Evolutionary conservation across 75 land plant species (phyloP).

Genomic region (Selaginella tamariscina): DNA sequence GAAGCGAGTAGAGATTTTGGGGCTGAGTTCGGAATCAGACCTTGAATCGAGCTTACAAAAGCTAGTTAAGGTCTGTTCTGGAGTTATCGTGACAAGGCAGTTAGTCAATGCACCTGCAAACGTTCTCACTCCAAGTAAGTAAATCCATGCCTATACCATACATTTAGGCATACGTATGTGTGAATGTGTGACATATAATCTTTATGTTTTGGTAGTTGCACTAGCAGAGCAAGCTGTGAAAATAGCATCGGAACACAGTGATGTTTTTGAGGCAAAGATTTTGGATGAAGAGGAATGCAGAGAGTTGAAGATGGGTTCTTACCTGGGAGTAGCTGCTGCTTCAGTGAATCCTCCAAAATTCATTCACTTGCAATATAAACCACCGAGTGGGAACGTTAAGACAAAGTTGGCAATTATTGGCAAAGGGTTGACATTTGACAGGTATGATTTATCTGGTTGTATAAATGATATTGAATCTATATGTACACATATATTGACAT

Average conservation of each 20-base stretch:
- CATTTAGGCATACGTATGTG: too few species aligned
- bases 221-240: constrained; percentile 24
- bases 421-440: constrained; percentile 10
- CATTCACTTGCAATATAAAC: constrained; percentile 24
- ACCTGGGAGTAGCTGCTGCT: constrained; percentile 26
- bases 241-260: constrained; percentile 20
- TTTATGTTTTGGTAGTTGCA: too few species aligned
- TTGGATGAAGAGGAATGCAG: constrained; percentile 23
- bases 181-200: too few species aligned
- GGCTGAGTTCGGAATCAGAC: constrained; percentile 20
- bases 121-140: constrained; percentile 25
- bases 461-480: not conserved
- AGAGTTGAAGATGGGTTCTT: constrained; percentile 25
- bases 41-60: constrained; percentile 14
- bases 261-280: constrained; percentile 20
- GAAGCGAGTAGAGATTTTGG: constrained; percentile 19
- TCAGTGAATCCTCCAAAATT: constrained; percentile 27
- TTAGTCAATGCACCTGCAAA: constrained; percentile 29
- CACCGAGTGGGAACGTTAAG: constrained; percentile 18
- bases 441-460: not conserved
- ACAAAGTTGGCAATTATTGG: constrained; percentile 12
- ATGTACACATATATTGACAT: not conserved
- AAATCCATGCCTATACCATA: too few species aligned
- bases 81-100: constrained; percentile 23
- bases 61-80: constrained; percentile 15